Conservation (phyloP, 2,329 filamentous ascomycete species). For the Cladosporium sp. region DNA sequence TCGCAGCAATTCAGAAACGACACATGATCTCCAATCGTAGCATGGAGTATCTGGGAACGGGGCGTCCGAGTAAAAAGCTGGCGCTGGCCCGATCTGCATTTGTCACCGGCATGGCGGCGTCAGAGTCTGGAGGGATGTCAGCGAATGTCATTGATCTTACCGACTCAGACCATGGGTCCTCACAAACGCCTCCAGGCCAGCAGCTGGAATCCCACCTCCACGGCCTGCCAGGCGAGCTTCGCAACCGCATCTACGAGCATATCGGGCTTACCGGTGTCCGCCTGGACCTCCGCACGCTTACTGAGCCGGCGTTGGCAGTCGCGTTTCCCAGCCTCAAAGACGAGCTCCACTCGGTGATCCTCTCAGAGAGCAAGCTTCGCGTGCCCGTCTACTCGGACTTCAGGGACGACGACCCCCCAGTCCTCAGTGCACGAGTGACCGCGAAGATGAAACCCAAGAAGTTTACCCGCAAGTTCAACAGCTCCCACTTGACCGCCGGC, state of each 20-base stretch:
- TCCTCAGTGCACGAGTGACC: neutral
- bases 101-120: neutral
- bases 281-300: neutral
- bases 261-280: neutral
- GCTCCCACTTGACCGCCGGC: neutral
- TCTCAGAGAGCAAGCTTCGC: constrained; percentile 3
- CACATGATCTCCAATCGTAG: too few species aligned
- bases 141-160: neutral
- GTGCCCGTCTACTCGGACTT: neutral
- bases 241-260: constrained; percentile 17
- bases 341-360: neutral
- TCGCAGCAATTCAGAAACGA: too few species aligned
- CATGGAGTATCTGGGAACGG: too few species aligned
- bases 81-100: neutral
- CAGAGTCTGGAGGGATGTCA: neutral
- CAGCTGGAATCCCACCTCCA: constrained; percentile 5
- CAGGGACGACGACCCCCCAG: neutral
- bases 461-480: neutral
- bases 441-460: neutral
- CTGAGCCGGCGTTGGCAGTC: neutral
- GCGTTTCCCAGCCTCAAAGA: neutral
- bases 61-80: neutral
- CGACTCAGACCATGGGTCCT: neutral
- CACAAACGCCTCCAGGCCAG: neutral
- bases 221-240: constrained; percentile 17